Base-by-base conservation (phyloP, 75 land plant species). In the Pseudotsuga menziesii region DNA sequence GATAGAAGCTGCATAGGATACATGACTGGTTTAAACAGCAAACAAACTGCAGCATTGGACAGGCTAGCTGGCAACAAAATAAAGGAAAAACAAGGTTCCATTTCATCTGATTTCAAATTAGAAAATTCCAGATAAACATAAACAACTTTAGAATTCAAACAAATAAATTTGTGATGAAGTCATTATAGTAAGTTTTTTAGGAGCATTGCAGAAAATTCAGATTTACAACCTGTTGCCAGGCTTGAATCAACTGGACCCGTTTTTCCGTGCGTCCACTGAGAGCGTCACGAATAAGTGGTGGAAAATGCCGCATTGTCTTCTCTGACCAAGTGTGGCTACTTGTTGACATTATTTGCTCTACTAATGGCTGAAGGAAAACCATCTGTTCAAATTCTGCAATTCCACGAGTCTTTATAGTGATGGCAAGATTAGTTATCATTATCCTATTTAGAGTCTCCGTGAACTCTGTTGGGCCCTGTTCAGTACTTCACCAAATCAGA, bases 271-370 rank as follows among this genome's bases (percentile, higher is more conserved):
- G 80, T 5, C 82, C 79, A 39, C 74, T 80, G 63, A 97, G 79
- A 71, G 83, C 80, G 12, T 94, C 96, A 62, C 98, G 88, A 54
- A 97, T 85, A 27, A 89, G 72, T 54, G 88, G 72, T 78, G 99
- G 99, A 75, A 97, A 94, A 80, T 92, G 88, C 6, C 95, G 88
- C 58, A 91, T 73, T 48, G 99, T 94, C 77, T 97, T 97, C 48
- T 97, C 98, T 48, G 99, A 97, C 99, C 99, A 97, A 35, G 94
- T 92, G 78, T 97, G 98, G 56, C 89, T 89, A 78, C 98, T 94
- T 63, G 84, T 85, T 25, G 89, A 83, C 78, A 97, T 61, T 75
- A 95, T 86, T 73, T 97, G 99, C 26, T 97, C 99, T 27, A 97
- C 72, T 77, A 94, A 83, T 2, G 92, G 88, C 62, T 82, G 92